Evolutionary conservation across 2,329 filamentous ascomycete genomes (phyloP).

Genomic region (Mariannaea elegans): DNA sequence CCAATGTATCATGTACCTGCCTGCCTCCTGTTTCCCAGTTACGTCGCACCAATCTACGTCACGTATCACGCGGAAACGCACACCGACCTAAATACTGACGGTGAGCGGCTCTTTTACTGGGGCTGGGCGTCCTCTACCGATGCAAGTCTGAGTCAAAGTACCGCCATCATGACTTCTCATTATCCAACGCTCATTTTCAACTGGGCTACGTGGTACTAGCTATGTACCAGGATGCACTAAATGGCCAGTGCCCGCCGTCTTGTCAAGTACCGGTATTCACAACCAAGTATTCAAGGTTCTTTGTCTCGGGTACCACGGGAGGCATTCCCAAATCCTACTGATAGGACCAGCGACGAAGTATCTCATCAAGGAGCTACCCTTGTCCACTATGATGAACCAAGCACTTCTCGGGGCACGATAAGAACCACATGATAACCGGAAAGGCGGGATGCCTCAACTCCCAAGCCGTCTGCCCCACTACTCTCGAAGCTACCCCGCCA

Average conservation of each 20-base stretch:
- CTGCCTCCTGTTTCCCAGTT: conserved; percentile 2
- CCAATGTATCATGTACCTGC: conserved; percentile 23
- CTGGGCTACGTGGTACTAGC: not conserved
- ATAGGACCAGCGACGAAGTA: not conserved
- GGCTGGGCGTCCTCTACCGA: conserved; percentile 8
- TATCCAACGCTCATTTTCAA: not conserved
- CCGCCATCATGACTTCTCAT: conserved; percentile 4
- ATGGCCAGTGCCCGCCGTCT: not conserved
- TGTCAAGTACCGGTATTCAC: not conserved
- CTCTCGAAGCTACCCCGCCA: conserved; percentile 39
- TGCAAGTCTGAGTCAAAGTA: conserved; percentile 10
- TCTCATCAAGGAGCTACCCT: conserved; percentile 3
- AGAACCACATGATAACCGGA: conserved; percentile 23
- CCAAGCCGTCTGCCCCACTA: conserved; percentile 25
- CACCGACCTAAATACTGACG: conserved; percentile 17
- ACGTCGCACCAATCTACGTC: conserved; percentile 7
- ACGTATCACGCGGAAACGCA: conserved; percentile 20
- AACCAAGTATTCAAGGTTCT: not conserved
- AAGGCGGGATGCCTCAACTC: conserved; percentile 10
- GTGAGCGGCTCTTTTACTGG: conserved; percentile 14
- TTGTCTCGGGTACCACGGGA: not conserved
- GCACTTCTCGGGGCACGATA: conserved; percentile 5
- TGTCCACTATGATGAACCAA: conserved; percentile 5
- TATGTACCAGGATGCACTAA: not conserved
- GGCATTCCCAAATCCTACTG: not conserved